These are phyloP conservation scores for Aspergillus brunneoviolaceus DNA, from an alignment of 2,329 filamentous ascomycete species.

Conservation along the genomic window DNA sequence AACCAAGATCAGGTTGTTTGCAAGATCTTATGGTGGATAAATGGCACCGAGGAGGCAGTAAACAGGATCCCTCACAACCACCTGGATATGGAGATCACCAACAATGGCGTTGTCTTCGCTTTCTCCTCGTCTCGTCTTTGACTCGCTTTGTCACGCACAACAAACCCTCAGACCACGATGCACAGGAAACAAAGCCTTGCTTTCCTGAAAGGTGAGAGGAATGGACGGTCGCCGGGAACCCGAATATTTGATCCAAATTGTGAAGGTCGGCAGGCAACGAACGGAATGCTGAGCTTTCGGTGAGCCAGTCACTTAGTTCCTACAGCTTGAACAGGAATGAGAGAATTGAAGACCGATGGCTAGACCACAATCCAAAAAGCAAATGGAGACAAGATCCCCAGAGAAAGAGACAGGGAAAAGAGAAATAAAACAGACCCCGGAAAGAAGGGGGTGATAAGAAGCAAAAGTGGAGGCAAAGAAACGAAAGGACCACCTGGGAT, in stretches of 20 bases:
- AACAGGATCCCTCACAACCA: background rate
- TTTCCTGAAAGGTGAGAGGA: background rate
- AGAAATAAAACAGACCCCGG: constrained; percentile 3
- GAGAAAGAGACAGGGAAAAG: background rate
- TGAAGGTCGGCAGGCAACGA: constrained; percentile 13
- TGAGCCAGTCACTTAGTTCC: constrained; percentile 14
- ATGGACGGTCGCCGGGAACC: constrained; percentile 3
- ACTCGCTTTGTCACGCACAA: background rate
- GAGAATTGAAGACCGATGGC: background rate
- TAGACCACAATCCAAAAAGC: background rate
- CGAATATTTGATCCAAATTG: constrained; percentile 1
- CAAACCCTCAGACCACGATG: background rate
- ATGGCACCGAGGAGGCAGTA: background rate
- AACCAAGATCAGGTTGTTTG: background rate
- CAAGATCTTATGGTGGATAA: background rate
- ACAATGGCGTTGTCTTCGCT: constrained; percentile 15
- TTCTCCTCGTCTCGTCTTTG: background rate
- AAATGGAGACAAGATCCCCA: background rate
- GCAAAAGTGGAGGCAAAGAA: constrained; percentile 2
- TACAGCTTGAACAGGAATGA: background rate
- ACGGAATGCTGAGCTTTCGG: constrained; percentile 13
- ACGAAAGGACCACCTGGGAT: background rate
- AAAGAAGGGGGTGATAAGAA: constrained; percentile 7
- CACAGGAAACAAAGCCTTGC: background rate
- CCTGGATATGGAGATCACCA: constrained; percentile 4